A percentile compares a stretch with the other conserved stretches of the same genome.
phyloP scores from a whole-genome alignment of 176 grass and related monocot genomes.

The Eremochloa ophiuroides region DNA sequence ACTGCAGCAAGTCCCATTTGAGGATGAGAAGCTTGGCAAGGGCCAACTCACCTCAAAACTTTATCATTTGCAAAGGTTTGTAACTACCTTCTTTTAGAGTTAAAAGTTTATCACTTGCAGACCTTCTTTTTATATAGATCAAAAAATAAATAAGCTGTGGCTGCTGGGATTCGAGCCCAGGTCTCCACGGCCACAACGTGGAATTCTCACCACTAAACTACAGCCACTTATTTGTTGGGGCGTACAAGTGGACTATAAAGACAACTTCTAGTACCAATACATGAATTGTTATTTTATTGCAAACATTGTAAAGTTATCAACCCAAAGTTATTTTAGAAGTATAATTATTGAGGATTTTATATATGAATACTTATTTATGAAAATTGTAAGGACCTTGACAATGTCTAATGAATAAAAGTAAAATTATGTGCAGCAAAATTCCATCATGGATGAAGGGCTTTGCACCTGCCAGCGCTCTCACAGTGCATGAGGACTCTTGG shows the following conservation, averaged over 20 bases:
- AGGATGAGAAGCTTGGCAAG: constrained; percentile 74
- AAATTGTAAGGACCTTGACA: neutral
- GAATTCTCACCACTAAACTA: constrained; percentile 98
- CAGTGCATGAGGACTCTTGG: constrained; percentile 80
- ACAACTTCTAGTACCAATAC: too few relatives aligned
- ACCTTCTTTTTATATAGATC: neutral
- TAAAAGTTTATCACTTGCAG: neutral
- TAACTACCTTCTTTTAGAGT: neutral
- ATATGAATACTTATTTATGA: neutral
- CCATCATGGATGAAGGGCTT: constrained; percentile 86
- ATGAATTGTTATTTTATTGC: too few relatives aligned
- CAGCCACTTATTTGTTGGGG: too few relatives aligned
- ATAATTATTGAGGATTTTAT: neutral
- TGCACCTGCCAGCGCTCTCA: constrained; percentile 52
- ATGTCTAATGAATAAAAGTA: neutral
- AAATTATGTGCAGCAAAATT: constrained; percentile 66
- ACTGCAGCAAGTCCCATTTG: constrained; percentile 64
- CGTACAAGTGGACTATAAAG: too few relatives aligned
- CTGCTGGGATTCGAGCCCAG: constrained; percentile 95
- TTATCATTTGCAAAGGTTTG: constrained; percentile 84
- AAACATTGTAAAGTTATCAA: too few relatives aligned
- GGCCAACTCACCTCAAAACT: constrained; percentile 69
- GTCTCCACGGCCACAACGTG: constrained; percentile 84
- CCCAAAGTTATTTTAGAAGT: neutral
- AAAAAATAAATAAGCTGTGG: too few relatives aligned